Base-by-base conservation (phyloP, 495 filamentous ascomycete genomes). In the Stereocaulon alpinum region DNA sequence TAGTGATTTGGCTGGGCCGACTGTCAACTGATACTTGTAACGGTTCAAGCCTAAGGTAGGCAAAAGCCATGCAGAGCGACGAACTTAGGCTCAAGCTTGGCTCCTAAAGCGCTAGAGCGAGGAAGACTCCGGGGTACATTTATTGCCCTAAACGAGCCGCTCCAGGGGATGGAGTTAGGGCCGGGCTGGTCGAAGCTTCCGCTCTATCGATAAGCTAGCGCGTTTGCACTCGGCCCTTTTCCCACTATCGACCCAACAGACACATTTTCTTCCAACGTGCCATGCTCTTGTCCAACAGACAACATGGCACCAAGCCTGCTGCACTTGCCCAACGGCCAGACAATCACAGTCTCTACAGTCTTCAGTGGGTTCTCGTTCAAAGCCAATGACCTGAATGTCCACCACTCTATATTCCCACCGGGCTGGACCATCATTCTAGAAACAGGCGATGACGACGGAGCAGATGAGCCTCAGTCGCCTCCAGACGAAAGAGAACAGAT, bases 281-380 rank as follows among this genome's bases (percentile, higher is more conserved):
- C 49, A 52, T 52, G 49, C 15, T 52, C 15, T 18, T 29, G 5
- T 50, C 47, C 30, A 9, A n/a, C 10, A 32, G n/a, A 37, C n/a
- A 43, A 18, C n/a, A 60, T 60, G 58, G 49, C 58, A 24, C 58
- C 58, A 12, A 60, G 18, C 41, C 27, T 60, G 50, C 24, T 87
- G 54, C 77, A 88, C 70, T 76, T 96, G 54, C 91, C 91, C 62
- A 92, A 96, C 72, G 91, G 90, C 66, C 87, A 90, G 73, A 86
- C 78, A 63, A 78, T 93, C 62, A 85, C 83, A 0, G 84, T 95
- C 24, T 81, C 81, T 17, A 86, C 89, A 4, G 88, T 95, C 40
- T 96, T 95, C 69, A 89, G 86, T 34, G 91, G 91, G 49, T 76
- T 92, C 56, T 88, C 82, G 65, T 96, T 96, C 83, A 92, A 90